Base-by-base conservation (phyloP, 176 grass and related monocot species). In the bread wheat (Triticum aestivum) region DNA sequence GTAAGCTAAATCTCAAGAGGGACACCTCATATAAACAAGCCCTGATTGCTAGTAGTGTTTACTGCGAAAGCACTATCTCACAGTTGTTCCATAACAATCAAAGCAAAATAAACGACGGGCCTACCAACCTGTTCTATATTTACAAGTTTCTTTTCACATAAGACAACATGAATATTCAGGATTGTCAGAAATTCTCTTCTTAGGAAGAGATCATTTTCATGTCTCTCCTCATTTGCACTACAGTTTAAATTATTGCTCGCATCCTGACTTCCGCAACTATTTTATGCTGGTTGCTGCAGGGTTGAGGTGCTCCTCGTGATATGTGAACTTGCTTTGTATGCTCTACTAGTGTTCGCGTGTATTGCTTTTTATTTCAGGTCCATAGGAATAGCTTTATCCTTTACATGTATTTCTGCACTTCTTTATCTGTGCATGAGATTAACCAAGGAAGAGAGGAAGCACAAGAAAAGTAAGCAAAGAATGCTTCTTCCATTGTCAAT, bases 401-500 rank as follows among this genome's bases (percentile, higher is more conserved):
- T 75, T 20, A 26, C 73, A 75, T 52, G 44, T 52, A 9, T 8
- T 52, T 15, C 45, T 32, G 73, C 42, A 75, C 73, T 75, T 32
- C 26, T 75, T 32, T 75, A 52, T 75, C 1, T 75, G 47, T 75
- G 73, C 73, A 75, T 75, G 44, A 32, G 45, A 52, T 26, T 52
- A 75, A 75, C 17, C 66, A 69, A 69, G 15, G 66, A 69, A 69
- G 66, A 75, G 26, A 75, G 44, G 29, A 75, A 52, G 15, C 73
- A 30, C 44, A 75, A 18, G 73, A 75, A 15, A 75, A 75, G 73
- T 75, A 75, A 75, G 26, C 73, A 75, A 75, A 32, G 23, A 52
- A 32, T 75, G 73, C 73, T 75, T 75, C 73, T 75, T 75, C 45
- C 73, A 1, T 52, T 75, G 45, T 75, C 73, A 10, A 75, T 75